Base-by-base conservation (phyloP, 2,329 filamentous ascomycete genomes). In the Periconia sp. region DNA sequence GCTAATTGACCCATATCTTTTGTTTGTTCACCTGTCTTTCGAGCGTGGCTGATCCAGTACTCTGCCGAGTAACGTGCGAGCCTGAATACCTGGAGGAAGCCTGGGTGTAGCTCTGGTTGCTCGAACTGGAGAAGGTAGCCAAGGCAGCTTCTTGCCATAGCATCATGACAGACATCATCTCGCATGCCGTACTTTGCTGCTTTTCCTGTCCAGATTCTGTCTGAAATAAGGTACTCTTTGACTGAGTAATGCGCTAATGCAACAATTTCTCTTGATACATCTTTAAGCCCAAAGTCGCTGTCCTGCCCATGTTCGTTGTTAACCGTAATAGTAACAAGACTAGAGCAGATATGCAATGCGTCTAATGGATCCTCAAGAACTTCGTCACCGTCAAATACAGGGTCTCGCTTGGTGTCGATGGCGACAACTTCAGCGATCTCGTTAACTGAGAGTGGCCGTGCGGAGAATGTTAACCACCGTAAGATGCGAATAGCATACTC, bases 241-340 rank as follows among this genome's bases (percentile, higher is more conserved):
- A 63, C 59, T 3, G 60, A 63, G 40, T 55, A 65, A 32, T 65
- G 58, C 3, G 58, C 52, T n/a, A 64, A 32, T 10, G n/a, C 10
- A 29, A 55, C 22, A n/a, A 43, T 15, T 17, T 35, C 1, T 30
- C 32, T 26, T 9, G 21, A n/a, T n/a, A n/a, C n/a, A n/a, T n/a
- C n/a, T n/a, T n/a, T n/a, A n/a, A n/a, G n/a, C 17, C 16, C 17
- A 30, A 6, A 30, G 28, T 30, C 28, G 28, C 28, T 30, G 28
- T 30, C 8, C 30, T 33, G 17, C 30, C 13, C 17, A n/a, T 22
- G 13, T 12, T 39, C 33, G 29, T 45, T 22, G 16, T 16, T 41
- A 12, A 50, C 24, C 25, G 39, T 48, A 9, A 61, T 40, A n/a
- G 48, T 57, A 10, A 63, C 46, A n/a, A 66, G 50, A 37, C 56